These are phyloP conservation scores for Daldinia grandis DNA, from an alignment of 495 filamentous ascomycete species.

Conservation along the genomic window DNA sequence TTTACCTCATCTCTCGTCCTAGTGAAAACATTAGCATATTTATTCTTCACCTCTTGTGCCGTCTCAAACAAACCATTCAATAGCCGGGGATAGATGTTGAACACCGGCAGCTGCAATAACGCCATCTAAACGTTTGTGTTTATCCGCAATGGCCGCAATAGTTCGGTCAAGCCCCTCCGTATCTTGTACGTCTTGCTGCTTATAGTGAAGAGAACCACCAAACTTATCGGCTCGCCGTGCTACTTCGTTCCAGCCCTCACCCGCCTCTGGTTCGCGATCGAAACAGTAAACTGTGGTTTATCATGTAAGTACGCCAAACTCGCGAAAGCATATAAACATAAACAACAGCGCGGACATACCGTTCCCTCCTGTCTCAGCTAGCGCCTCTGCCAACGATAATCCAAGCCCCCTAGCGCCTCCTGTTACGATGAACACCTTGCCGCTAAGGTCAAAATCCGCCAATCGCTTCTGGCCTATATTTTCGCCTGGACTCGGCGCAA, in stretches of 20 bases:
- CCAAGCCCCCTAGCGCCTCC: conserved; percentile 71
- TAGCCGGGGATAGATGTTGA: conserved; percentile 72
- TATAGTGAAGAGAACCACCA: conserved; percentile 68
- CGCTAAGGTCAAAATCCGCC: conserved; percentile 62
- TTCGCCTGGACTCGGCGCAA: conserved; percentile 21
- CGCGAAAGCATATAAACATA: neutral
- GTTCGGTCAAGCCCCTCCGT: conserved; percentile 60
- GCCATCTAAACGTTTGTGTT: conserved; percentile 70
- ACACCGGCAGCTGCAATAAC: conserved; percentile 80
- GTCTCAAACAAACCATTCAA: conserved; percentile 60
- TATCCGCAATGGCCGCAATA: conserved; percentile 63
- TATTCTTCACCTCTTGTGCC: neutral
- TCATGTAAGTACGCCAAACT: conserved; percentile 8
- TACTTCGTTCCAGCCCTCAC: conserved; percentile 60
- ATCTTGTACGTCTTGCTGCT: conserved; percentile 70
- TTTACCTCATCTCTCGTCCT: conserved; percentile 67
- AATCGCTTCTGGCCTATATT: conserved; percentile 44
- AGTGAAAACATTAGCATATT: neutral
- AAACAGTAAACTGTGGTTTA: conserved; percentile 65
- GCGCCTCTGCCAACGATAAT: conserved; percentile 70
- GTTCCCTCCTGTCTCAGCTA: conserved; percentile 74
- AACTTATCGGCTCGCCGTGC: conserved; percentile 58
- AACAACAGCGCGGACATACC: conserved; percentile 50
- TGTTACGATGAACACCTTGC: conserved; percentile 68
- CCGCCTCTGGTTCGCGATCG: conserved; percentile 61